Percentiles rank a stretch among this genome's conserved stretches.
Conservation (phyloP, 2,329 filamentous ascomycete species). For the Phialophora tarda region DNA sequence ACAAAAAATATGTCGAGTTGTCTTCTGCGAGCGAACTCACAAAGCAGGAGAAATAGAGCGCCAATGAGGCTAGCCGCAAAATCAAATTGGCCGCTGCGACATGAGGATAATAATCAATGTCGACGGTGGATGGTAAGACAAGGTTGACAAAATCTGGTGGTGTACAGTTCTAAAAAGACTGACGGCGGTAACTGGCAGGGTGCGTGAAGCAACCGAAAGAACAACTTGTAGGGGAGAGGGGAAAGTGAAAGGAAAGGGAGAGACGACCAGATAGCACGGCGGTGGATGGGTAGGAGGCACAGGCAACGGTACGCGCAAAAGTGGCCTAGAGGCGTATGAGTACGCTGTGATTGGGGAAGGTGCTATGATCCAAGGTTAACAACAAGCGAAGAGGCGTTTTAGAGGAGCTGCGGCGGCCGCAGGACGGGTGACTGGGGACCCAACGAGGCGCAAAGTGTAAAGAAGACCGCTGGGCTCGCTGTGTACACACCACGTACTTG, state of each 20-base stretch:
- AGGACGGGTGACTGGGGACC: neutral
- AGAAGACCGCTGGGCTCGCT: neutral
- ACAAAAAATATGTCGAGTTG: neutral
- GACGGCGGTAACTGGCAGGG: neutral
- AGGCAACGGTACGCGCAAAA: conserved; percentile 9
- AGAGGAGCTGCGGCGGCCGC: conserved; percentile 15
- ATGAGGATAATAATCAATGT: neutral
- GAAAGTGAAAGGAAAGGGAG: conserved; percentile 13
- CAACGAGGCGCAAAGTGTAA: neutral
- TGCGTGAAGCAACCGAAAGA: conserved; percentile 2
- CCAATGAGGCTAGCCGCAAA: neutral
- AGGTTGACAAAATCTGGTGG: conserved; percentile 22
- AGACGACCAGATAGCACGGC: neutral
- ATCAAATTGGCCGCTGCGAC: neutral
- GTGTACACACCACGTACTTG: neutral
- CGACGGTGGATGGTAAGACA: conserved; percentile 12
- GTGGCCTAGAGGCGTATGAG: conserved; percentile 9
- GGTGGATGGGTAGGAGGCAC: neutral
- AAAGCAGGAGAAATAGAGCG: neutral
- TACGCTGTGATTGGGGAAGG: conserved; percentile 14
- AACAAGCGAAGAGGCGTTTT: conserved; percentile 20
- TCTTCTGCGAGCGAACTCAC: neutral
- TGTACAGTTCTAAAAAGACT: conserved; percentile 1
- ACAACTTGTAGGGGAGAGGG: conserved; percentile 3
- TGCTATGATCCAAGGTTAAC: conserved; percentile 19